These are phyloP conservation scores for Pterocarpus santalinus DNA, from an alignment of 306 rosid species.

Conservation along the genomic window DNA sequence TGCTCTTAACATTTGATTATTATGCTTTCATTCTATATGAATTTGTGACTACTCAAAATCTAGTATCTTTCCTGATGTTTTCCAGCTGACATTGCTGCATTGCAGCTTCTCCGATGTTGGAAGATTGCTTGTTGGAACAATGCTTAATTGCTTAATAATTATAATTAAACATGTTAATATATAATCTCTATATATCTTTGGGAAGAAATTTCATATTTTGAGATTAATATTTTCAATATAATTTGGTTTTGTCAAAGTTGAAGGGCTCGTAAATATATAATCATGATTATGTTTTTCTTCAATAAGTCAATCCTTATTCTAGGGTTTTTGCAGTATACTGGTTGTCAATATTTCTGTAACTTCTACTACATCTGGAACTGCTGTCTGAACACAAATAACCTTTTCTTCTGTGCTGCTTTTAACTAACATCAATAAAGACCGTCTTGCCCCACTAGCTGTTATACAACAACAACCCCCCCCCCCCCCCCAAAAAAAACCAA, in stretches of 20 bases:
- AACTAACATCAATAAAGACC: neutral
- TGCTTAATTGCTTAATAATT: no score
- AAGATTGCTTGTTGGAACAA: no score
- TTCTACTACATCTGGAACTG: neutral
- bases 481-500: no score
- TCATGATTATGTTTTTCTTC: neutral
- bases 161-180: no score
- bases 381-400: neutral
- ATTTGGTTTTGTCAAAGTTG: neutral
- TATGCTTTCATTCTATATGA: no score
- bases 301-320: neutral
- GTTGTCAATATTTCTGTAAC: slow-evolving; percentile 1
- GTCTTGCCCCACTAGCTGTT: neutral
- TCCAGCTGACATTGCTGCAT: no score
- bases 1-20: neutral
- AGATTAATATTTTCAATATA: no score
- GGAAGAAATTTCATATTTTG: neutral
- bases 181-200: no score
- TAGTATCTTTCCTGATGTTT: no score
- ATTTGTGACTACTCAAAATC: no score
- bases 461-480: no score
- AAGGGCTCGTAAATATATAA: neutral
- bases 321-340: neutral
- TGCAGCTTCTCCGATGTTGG: no score
- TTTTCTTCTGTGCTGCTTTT: neutral